phyloP scores from a whole-genome alignment of 1,284 basidiomycete species.

The Moniliophthora roreri region DNA sequence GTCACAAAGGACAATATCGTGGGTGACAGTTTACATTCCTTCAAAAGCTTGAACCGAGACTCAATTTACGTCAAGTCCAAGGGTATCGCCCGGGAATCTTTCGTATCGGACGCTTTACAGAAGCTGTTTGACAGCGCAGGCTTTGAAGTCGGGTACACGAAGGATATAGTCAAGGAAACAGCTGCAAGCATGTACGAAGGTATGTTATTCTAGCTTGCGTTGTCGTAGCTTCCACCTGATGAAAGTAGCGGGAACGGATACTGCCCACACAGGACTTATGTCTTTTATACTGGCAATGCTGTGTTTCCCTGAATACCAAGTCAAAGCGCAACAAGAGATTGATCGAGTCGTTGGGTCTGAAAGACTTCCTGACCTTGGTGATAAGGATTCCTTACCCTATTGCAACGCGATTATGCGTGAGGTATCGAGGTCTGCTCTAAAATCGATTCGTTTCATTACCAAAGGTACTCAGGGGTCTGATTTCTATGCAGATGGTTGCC shows the following conservation, averaged over 20 bases:
- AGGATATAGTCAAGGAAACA: conserved; percentile 1
- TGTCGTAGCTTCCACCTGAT: too few species aligned
- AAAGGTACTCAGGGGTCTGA: too few species aligned
- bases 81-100: conserved; percentile 7
- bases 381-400: conserved; percentile 15
- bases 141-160: neutral
- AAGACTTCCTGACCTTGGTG: too few species aligned
- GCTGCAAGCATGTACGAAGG: conserved; percentile 8
- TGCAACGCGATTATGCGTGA: conserved; percentile 13
- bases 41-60: neutral
- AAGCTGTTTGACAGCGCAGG: conserved; percentile 2
- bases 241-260: too few species aligned
- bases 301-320: too few species aligned
- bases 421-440: conserved; percentile 10
- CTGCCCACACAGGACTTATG: too few species aligned
- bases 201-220: too few species aligned
- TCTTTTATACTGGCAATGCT: too few species aligned
- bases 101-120: conserved; percentile 4
- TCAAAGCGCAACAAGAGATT: too few species aligned
- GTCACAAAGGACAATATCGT: conserved; percentile 9
- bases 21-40: neutral
- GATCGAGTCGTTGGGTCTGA: too few species aligned
- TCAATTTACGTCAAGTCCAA: conserved; percentile 4
- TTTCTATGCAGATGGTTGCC: too few species aligned
- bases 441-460: too few species aligned